These are phyloP conservation scores for Talaromyces islandicus DNA, from an alignment of 2,329 filamentous ascomycete genomes.

Conservation along the genomic window DNA sequence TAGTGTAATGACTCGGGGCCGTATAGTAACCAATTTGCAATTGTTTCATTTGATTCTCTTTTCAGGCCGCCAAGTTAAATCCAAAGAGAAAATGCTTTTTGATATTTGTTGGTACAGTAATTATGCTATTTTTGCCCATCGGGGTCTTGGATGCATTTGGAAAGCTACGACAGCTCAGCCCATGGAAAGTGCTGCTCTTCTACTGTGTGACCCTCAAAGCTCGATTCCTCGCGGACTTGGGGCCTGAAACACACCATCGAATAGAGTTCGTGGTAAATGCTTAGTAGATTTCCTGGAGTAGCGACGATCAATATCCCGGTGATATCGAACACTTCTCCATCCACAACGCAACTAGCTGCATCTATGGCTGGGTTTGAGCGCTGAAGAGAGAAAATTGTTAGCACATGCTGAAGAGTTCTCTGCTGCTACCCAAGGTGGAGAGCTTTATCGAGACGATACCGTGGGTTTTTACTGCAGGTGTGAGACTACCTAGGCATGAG, in stretches of 20 bases:
- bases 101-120: not conserved
- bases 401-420: not conserved
- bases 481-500: not conserved
- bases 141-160: not conserved
- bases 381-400: not conserved
- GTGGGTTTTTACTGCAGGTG: not conserved
- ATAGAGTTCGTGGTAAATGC: not conserved
- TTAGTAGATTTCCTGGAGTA: not conserved
- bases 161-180: not conserved
- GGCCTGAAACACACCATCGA: not conserved
- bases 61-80: not conserved
- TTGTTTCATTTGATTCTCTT: not conserved
- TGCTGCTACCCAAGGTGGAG: not conserved
- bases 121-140: not conserved
- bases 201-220: not conserved
- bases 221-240: not conserved
- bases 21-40: not conserved
- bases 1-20: not conserved
- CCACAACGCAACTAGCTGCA: not conserved
- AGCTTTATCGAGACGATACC: not conserved
- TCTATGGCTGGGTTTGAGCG: not conserved
- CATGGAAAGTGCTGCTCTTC: not conserved
- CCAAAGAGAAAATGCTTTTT: not conserved
- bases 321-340: not conserved
- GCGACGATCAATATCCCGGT: not conserved